These are phyloP conservation scores for Diutina neorugosa DNA, from an alignment of 1,139 yeast species.

Conservation along the genomic window DNA sequence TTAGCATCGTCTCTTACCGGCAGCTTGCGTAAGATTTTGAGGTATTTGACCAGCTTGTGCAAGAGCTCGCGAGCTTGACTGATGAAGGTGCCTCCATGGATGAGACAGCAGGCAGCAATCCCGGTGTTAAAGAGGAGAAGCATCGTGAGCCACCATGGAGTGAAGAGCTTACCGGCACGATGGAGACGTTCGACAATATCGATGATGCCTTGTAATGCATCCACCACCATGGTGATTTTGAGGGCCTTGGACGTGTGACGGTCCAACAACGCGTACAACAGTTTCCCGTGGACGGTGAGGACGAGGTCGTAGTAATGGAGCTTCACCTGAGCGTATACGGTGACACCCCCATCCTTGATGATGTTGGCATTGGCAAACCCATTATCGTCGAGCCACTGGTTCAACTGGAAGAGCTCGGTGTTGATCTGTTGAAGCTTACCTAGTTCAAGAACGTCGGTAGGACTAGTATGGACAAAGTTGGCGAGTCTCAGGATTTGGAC, in stretches of 20 bases:
- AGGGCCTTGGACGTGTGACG: slow-evolving; percentile 22
- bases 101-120: slow-evolving; percentile 29
- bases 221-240: slow-evolving; percentile 22
- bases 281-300: slow-evolving; percentile 25
- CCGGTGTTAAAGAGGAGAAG: slow-evolving; percentile 37
- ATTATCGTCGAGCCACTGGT: slow-evolving; percentile 23
- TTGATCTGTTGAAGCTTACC: slow-evolving; percentile 24
- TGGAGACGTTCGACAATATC: slow-evolving; percentile 22
- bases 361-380: slow-evolving; percentile 22
- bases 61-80: slow-evolving; percentile 16
- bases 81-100: slow-evolving; percentile 28
- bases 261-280: slow-evolving; percentile 24
- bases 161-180: slow-evolving; percentile 21
- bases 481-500: slow-evolving; percentile 30
- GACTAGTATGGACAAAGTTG: slow-evolving; percentile 21
- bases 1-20: slow-evolving; percentile 23
- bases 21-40: slow-evolving; percentile 18
- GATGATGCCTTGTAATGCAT: slow-evolving; percentile 24
- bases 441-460: slow-evolving; percentile 16
- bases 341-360: slow-evolving; percentile 4
- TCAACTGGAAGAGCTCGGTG: slow-evolving; percentile 18
- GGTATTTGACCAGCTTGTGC: slow-evolving; percentile 15
- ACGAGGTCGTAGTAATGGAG: slow-evolving; percentile 30
- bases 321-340: slow-evolving; percentile 25
- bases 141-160: slow-evolving; percentile 47